Evolutionary conservation across 1,284 basidiomycete genomes (phyloP), one percentile per base, ranked within the genome.

Genomic region (Puccinia polysora): DNA sequence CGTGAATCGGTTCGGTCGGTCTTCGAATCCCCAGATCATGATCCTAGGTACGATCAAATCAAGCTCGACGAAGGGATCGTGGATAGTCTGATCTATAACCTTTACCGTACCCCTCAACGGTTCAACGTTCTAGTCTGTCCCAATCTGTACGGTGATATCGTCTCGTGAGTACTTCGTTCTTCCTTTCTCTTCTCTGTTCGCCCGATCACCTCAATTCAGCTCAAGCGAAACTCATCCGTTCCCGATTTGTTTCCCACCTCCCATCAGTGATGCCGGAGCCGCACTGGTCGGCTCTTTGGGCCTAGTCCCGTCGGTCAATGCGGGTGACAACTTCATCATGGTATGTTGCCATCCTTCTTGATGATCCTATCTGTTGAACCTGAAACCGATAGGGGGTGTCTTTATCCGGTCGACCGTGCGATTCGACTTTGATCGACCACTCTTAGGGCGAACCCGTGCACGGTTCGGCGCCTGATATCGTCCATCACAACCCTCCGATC

Each of bases 121-220:
- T 81, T 82, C 69, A 79, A 80, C 65, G 80, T 81, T 20, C 79
- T 82, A 45, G 81, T 82, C 20, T 81, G 81, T 23, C 96, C 96
- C 28, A 99, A 99, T 81, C 86, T 99, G 36, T 99, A 98, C 80
- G 96, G 96, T 25, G 96, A 99, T 82, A 98, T 98, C 78, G 85
- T 99, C 76, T 97, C 93, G 89, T 93, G 77, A 78, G 89, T 84
- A n/a, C n/a, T n/a, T 28, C 40, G 50, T 18, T 23, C 23, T 55
- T 55, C 56, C 75, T 64, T 73, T 34, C 20, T 47, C 38, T 0
- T 25, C 15, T 15, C 12, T 43, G 36, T n/a, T 20, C 63, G 1
- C 38, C 10, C 25, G 8, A 30, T 38, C 30, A 18, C 2, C 20
- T 65, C 62, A 63, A 73, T 56, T 7, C 36, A 28, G 8, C 30